These are phyloP conservation scores for Eucalyptus brandiana DNA, from an alignment of 345 rosid genomes.

Conservation along the genomic window DNA sequence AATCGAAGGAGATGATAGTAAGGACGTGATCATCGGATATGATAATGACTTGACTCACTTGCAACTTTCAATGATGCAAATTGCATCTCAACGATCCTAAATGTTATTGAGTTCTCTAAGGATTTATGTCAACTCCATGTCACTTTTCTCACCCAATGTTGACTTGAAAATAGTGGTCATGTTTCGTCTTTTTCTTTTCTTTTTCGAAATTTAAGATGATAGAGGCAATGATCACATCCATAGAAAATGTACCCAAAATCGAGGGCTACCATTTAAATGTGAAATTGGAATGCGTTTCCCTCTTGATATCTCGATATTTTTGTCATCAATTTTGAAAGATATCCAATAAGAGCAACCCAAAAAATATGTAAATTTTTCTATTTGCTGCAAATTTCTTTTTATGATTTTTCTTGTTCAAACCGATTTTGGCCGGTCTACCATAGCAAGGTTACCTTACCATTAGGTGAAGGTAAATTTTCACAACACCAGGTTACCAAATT, in stretches of 20 bases:
- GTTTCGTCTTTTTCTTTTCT: not conserved
- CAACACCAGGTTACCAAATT: not conserved
- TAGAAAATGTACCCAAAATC: not conserved
- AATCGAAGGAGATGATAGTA: accelerated
- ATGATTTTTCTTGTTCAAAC: not conserved
- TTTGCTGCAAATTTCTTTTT: not conserved
- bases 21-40: not conserved
- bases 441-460: not conserved
- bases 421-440: not conserved
- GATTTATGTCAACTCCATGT: not conserved
- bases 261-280: not conserved
- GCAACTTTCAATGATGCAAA: no score
- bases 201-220: not conserved
- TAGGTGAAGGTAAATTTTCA: not conserved
- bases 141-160: not conserved
- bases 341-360: not conserved
- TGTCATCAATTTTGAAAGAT: not conserved
- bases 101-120: not conserved
- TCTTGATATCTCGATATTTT: not conserved
- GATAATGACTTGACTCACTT: not conserved
- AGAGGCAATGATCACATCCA: not conserved
- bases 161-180: not conserved
- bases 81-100: not conserved
- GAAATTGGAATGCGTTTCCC: not conserved
- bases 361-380: not conserved